phyloP scores from a whole-genome alignment of 768 basidiomycete genomes.

The Psilocybe sp. region DNA sequence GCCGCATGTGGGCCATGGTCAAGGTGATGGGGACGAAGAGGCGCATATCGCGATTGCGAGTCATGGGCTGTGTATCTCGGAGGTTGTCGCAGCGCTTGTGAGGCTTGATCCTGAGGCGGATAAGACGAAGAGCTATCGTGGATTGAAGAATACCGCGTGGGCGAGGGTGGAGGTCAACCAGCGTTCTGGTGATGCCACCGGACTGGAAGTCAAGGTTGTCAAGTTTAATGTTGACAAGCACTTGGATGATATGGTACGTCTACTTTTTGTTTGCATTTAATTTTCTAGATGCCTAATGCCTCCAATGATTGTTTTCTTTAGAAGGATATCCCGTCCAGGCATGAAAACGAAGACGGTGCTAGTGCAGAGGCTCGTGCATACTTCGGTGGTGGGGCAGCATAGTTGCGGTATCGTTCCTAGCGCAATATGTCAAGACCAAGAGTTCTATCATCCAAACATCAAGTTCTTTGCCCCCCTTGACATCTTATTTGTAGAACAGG shows the following conservation, averaged over 20 bases:
- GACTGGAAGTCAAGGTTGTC: constrained; percentile 31
- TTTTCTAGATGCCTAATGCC: neutral
- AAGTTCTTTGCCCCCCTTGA: too few species aligned
- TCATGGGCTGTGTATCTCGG: constrained; percentile 71
- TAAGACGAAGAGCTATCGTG: constrained; percentile 33
- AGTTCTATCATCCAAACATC: too few species aligned
- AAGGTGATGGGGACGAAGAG: constrained; percentile 18
- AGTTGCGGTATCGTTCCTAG: too few species aligned
- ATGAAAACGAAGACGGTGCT: constrained; percentile 20
- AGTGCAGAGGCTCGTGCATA: constrained; percentile 31
- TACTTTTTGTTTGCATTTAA: neutral
- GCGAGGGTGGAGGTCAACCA: constrained; percentile 44
- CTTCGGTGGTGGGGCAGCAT: constrained; percentile 26
- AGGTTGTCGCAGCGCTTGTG: constrained; percentile 55
- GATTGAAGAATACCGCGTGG: constrained; percentile 76
- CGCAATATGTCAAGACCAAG: too few species aligned
- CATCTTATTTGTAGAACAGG: too few species aligned
- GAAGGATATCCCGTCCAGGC: constrained; percentile 12
- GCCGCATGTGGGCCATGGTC: constrained; percentile 46
- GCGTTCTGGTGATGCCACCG: constrained; percentile 23
- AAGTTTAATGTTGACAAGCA: constrained; percentile 35
- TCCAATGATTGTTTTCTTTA: neutral
- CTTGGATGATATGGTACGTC: constrained; percentile 25
- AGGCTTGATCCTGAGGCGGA: constrained; percentile 45
- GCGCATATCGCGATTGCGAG: constrained; percentile 68